phyloP scores from a whole-genome alignment of 176 grass and related monocot species.

The Carex parvula region DNA sequence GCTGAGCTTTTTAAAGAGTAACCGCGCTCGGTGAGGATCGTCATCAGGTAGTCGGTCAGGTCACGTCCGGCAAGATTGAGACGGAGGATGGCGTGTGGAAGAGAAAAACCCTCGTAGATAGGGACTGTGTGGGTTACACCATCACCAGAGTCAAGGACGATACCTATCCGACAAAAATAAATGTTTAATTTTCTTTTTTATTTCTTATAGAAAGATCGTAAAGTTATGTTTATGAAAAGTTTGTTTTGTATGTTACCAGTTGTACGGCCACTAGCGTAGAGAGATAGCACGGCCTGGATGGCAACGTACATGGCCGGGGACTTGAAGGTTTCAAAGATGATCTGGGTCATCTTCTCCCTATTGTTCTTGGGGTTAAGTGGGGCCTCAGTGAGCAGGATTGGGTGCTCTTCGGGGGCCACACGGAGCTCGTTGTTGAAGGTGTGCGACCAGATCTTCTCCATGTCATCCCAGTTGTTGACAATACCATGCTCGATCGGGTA shows the following conservation, averaged over 20 bases:
- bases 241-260: not conserved
- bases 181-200: not conserved
- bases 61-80: conserved; percentile 63
- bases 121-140: conserved; percentile 76
- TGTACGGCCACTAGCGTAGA: conserved; percentile 64
- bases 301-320: conserved; percentile 83
- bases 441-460: conserved; percentile 91
- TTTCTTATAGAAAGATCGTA: not conserved
- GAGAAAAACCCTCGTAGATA: conserved; percentile 67
- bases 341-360: conserved; percentile 90
- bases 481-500: conserved; percentile 80
- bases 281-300: conserved; percentile 78
- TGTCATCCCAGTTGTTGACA: conserved; percentile 81
- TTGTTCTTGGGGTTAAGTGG: conserved; percentile 84
- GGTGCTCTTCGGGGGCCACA: conserved; percentile 78
- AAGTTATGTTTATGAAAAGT: not conserved
- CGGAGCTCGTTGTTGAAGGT: conserved; percentile 85
- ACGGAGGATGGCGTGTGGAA: conserved; percentile 75
- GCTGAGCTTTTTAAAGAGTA: conserved; percentile 69
- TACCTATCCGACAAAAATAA: conserved; percentile 37
- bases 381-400: conserved; percentile 73
- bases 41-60: conserved; percentile 63
- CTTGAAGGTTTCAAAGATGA: conserved; percentile 88
- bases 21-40: conserved; percentile 60
- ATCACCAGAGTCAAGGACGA: conserved; percentile 77